These are phyloP conservation scores for Thoreauomyces humboldtii DNA, from an alignment of 192 early-diverging fungal species.

Conservation along the genomic window DNA sequence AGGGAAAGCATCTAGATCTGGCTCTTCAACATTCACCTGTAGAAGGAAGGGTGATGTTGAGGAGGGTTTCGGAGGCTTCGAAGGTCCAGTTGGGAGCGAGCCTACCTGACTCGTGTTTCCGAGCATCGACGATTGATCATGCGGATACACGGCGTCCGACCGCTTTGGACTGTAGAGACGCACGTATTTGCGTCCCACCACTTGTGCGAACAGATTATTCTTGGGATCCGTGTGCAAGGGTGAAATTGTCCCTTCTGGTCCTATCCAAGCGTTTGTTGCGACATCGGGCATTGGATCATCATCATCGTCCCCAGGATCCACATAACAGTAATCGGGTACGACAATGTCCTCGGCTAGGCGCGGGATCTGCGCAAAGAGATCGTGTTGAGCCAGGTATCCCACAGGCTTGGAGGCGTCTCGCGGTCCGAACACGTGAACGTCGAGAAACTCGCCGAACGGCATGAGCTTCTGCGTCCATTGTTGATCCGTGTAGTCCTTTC, in stretches of 20 bases:
- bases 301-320: slow-evolving; percentile 27
- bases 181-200: slow-evolving; percentile 79
- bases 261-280: slow-evolving; percentile 75
- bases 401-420: background rate
- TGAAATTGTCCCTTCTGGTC: slow-evolving; percentile 75
- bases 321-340: slow-evolving; percentile 78
- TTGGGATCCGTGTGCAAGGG: slow-evolving; percentile 81
- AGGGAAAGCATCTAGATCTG: slow-evolving; percentile 58
- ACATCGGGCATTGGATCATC: slow-evolving; percentile 29
- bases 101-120: slow-evolving; percentile 43
- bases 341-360: slow-evolving; percentile 63
- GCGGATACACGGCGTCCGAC: slow-evolving; percentile 61
- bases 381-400: slow-evolving; percentile 85
- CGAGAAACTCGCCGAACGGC: slow-evolving; percentile 68
- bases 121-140: slow-evolving; percentile 47
- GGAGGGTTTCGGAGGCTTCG: too few species aligned
- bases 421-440: slow-evolving; percentile 30
- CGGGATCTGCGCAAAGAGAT: slow-evolving; percentile 76
- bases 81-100: background rate
- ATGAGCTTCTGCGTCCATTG: slow-evolving; percentile 75
- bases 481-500: slow-evolving; percentile 71
- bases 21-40: slow-evolving; percentile 66
- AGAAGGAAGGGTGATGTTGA: background rate
- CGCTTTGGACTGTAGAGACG: slow-evolving; percentile 67
- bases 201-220: slow-evolving; percentile 82